Percentiles rank a stretch among this genome's conserved stretches.
These are phyloP conservation scores for Talaromyces sp. DNA, from an alignment of 2,329 filamentous ascomycete genomes.

Conservation along the genomic window DNA sequence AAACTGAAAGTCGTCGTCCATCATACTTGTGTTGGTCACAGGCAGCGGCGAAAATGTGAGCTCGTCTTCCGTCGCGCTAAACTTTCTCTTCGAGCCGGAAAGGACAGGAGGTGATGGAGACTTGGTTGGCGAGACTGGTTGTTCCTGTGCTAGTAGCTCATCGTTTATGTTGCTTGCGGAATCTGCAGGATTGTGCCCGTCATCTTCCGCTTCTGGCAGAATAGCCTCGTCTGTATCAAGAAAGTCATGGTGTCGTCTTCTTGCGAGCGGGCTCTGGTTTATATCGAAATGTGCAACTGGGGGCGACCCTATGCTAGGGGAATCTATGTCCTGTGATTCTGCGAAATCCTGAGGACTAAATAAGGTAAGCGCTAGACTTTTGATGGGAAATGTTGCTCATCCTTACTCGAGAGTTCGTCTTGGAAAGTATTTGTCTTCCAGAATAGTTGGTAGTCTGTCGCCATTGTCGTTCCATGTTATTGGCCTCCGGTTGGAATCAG, in stretches of 20 bases:
- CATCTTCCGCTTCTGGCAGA: background rate
- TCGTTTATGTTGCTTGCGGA: slow-evolving; percentile 1
- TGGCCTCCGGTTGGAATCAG: slow-evolving; percentile 4
- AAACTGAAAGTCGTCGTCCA: slow-evolving; percentile 36
- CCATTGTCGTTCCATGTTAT: slow-evolving; percentile 22
- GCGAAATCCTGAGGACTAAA: slow-evolving; percentile 36
- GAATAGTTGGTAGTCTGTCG: slow-evolving; percentile 54
- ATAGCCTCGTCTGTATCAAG: background rate
- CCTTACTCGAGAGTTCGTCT: slow-evolving; percentile 54
- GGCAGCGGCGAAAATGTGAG: slow-evolving; percentile 25
- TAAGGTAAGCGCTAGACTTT: slow-evolving; percentile 5
- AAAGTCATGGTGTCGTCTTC: background rate
- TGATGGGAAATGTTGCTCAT: background rate
- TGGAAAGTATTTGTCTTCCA: slow-evolving; percentile 58
- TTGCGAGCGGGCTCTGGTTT: slow-evolving; percentile 25
- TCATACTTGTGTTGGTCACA: slow-evolving; percentile 15
- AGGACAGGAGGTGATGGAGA: slow-evolving; percentile 30
- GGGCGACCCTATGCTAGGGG: slow-evolving; percentile 41
- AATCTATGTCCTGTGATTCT: slow-evolving; percentile 25
- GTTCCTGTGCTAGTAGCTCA: background rate
- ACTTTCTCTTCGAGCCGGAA: slow-evolving; percentile 56
- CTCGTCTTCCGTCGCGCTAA: slow-evolving; percentile 52
- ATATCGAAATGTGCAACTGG: slow-evolving; percentile 44
- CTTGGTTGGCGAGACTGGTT: slow-evolving; percentile 9
- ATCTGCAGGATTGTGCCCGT: background rate